Conservation (phyloP, 345 rosid species). For the Rhodamnia argentea region DNA sequence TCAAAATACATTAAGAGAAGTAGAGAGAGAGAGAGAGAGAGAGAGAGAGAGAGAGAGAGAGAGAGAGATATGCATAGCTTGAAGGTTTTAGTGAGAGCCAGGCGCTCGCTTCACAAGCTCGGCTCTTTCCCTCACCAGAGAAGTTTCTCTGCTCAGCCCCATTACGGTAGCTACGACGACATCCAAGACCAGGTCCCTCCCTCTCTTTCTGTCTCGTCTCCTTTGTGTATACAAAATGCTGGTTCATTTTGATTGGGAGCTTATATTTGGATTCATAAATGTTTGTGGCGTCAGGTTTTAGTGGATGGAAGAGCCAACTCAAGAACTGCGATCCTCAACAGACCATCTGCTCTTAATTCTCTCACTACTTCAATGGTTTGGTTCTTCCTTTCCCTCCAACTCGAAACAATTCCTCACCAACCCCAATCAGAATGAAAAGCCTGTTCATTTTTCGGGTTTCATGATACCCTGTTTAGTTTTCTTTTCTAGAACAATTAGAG, state of each 20-base stretch:
- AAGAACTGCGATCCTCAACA: conserved; percentile 75
- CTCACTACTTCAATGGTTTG: conserved; percentile 59
- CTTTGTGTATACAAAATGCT: too few relatives aligned
- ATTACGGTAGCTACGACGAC: conserved; percentile 29
- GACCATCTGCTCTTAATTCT: conserved; percentile 72
- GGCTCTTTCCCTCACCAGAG: conserved; percentile 21
- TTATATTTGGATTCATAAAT: background rate
- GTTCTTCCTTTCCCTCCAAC: background rate
- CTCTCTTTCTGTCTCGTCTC: background rate
- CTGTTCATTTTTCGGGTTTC: background rate
- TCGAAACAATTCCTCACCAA: background rate
- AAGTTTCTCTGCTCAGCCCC: conserved; percentile 59
- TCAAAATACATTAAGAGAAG: background rate
- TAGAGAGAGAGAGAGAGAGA: background rate
- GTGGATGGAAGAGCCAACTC: conserved; percentile 91
- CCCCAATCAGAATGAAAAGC: background rate
- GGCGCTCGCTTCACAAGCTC: conserved; percentile 23
- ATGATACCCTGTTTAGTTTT: background rate
- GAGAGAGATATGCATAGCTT: background rate
- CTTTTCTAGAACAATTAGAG: background rate
- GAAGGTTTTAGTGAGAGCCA: conserved; percentile 28
- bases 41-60: background rate
- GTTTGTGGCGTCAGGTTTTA: conserved; percentile 31
- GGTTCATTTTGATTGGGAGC: background rate
- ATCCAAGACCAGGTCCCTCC: conserved; percentile 51